Base-by-base conservation (phyloP, 2,329 filamentous ascomycete genomes). In the Talaromyces funiculosus region DNA sequence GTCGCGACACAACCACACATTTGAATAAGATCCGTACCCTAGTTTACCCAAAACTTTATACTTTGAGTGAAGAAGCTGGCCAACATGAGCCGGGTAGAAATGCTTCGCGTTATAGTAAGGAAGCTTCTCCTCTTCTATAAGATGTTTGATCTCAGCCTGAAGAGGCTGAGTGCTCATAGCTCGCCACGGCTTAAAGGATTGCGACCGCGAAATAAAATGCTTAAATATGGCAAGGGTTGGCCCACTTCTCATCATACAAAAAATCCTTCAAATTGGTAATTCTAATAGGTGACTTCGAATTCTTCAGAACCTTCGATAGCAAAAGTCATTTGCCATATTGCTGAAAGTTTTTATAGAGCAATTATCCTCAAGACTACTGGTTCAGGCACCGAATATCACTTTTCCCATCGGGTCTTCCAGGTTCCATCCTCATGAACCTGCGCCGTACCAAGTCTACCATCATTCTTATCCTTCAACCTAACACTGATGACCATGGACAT, bases 1-100 rank as follows among this genome's bases (percentile, higher is more conserved):
- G 53, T 69, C 67, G 62, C 61, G 62, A 24, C 66, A 67, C 62
- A 71, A 64, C 68, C 66, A 71, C 42, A 69, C 66, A n/a, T 66
- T 70, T 3, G 67, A 66, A 33, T 63, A 64, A 35, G 66, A 64
- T 0, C 67, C 66, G 60, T 47, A 62, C n/a, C 67, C 67, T 16
- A 69, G 43, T 56, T 71, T 71, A 53, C 68, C 64, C 55, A 67
- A 66, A 31, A 69, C 49, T 37, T 65, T 45, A 47, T 71, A 70
- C 51, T 67, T 64, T 29, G 61, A 57, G 37, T 67, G 61, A 24
- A 68, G 63, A 18, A 68, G 49, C 55, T 69, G 68, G 2, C 57
- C 57, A 35, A 59, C n/a, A 20, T 35, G 14, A 12, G 42, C 45
- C 2, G 37, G 57, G 33, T 59, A 59, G 8, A 53, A 53, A 33